Evolutionary conservation across 805 yeast genomes (phyloP), one percentile per base, ranked within the genome.

Genomic region (Saccharomycopsis malanga): DNA sequence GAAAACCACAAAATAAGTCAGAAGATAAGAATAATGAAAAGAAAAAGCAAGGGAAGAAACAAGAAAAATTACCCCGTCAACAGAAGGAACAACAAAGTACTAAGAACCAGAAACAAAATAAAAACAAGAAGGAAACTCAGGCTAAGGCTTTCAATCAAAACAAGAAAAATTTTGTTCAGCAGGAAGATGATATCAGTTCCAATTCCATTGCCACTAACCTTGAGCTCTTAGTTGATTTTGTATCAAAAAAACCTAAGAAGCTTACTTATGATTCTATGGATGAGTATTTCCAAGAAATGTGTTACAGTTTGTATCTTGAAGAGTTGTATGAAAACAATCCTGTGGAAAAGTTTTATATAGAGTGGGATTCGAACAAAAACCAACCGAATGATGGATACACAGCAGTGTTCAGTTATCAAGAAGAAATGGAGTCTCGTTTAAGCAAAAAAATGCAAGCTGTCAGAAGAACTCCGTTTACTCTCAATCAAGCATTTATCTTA

Each of bases 221-320:
- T 10, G 58, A 60, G 32, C 63, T 59, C 38, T 60, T 57, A 37
- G 69, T 70, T 4, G 61, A 73, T 2, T 53, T 57, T 22, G 60
- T 55, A 3, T 34, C 40, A 15, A 34, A 41, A 32, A 44, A 48
- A 30, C 76, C 81, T 3, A 66, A 64, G 43, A 61, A 75, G 42
- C 38, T 51, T 10, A 62, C 69, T 0, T 81, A 74, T 55, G 74
- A 73, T 9, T 65, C 73, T 24, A 57, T 81, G 54, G 62, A 67
- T 7, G 69, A 71, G 17, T 82, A 83, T 57, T 74, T 73, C 57
- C 64, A 72, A 52, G 80, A 77, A 53, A 74, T 79, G 67, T 72
- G 83, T 46, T 74, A 73, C 60, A 79, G 79, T 45, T 59, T 82
- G 46, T 80, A 77, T 50, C 65, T 79, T 36, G 89, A 83, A 58